These are phyloP conservation scores for Penicillium occitanis DNA, from an alignment of 2,329 filamentous ascomycete genomes.

Conservation along the genomic window DNA sequence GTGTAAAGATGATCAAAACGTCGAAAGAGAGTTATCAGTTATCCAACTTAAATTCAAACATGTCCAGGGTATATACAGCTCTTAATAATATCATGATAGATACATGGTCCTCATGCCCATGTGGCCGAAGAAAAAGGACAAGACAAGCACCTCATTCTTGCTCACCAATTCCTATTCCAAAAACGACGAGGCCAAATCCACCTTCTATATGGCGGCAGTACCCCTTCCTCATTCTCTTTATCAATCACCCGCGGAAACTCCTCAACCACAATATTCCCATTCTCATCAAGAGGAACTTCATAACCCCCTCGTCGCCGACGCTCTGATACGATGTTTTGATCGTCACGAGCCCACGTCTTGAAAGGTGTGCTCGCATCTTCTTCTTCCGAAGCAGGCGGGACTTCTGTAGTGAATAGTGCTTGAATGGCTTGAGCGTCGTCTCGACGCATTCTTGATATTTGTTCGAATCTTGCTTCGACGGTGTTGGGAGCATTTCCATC, in stretches of 20 bases:
- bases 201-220: neutral
- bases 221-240: neutral
- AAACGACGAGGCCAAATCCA: neutral
- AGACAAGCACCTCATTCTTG: neutral
- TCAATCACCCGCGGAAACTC: neutral
- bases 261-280: constrained; percentile 7
- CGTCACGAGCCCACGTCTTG: constrained; percentile 38
- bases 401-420: neutral
- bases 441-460: constrained; percentile 14
- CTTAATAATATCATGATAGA: neutral
- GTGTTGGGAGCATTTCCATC: constrained; percentile 1
- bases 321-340: constrained; percentile 35
- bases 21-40: neutral
- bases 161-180: neutral
- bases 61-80: neutral
- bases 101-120: neutral
- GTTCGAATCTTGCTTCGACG: neutral
- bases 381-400: neutral
- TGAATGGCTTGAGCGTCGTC: constrained; percentile 18
- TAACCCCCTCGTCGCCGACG: constrained; percentile 28
- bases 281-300: constrained; percentile 6
- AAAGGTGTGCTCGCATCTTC: constrained; percentile 39
- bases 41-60: neutral
- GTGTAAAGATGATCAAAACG: too few species aligned
- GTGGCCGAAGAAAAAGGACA: neutral